Evolutionary conservation across 352 stramenopile genomes (phyloP), one percentile per base, ranked within the genome.

Genomic region (Globisporangium cederbergense): DNA sequence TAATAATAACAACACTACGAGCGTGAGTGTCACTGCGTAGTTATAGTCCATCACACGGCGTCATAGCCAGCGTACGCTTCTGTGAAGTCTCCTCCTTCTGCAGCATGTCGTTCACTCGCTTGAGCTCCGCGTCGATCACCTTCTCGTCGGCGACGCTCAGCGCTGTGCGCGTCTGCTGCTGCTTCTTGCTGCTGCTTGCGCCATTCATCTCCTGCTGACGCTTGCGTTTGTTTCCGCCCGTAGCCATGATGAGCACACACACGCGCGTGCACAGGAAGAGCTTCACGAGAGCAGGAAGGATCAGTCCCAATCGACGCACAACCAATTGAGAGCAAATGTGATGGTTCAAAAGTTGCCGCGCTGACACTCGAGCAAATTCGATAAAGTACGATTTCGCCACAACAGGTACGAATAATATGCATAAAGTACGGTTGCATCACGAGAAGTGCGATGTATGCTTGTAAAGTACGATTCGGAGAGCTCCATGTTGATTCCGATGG

Each of bases 21-120:
- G 4, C 8, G 40, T n/a, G 40, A 46, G 11, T 14, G 2, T 5
- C 40, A 6, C 1, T 45, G 13, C 11, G n/a, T 45, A 6, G 11
- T 5, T 1, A n/a, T n/a, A 13, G 40, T 2, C 13, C 11, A 16
- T 3, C 25, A 18, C 40, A 38, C 34, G 18, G 18, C 43, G 18
- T 20, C 3, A 14, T 4, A 40, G 43, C 11, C 40, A 32, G 70
- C 65, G 28, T 53, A 88, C 78, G 76, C 64, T 83, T 85, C 64
- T 88, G 78, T 5, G 76, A 86, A 20, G 77, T 85, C 54, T 86
- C 76, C 53, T 90, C 79, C n/a, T 77, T 63, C 71, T 90, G 79
- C 40, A 90, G 75, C 52, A 86, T 66, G 30, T 78, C 72, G 60
- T 90, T 86, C 43, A 88, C 78, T 49, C 65, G 73, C 30, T 74